A percentile compares a stretch with the other conserved stretches of the same genome.
Evolutionary conservation across 139 green algal genomes (phyloP).

Genomic region (Gonium pectorale): DNA sequence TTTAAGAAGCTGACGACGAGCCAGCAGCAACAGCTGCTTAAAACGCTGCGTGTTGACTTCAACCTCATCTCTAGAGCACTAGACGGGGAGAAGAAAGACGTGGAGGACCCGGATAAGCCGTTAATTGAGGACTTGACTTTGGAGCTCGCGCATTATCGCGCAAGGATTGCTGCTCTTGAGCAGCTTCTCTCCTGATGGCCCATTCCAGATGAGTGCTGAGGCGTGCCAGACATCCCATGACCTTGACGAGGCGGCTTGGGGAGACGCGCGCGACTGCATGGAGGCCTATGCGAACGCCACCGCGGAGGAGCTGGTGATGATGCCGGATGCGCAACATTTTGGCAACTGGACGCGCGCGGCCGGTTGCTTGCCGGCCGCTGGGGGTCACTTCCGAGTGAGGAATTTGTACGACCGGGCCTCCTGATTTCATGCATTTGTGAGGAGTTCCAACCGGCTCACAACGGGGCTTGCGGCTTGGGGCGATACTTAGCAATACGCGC

Average conservation of each 20-base stretch:
- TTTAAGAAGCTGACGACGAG: constrained; percentile 37
- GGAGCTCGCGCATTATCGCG: constrained; percentile 13
- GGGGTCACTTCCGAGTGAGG: too few species aligned
- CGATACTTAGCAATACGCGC: too few species aligned
- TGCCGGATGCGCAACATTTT: constrained; percentile 17
- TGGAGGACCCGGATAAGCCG: background rate
- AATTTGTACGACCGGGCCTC: too few species aligned
- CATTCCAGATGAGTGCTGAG: constrained; percentile 22
- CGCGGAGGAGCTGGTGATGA: constrained; percentile 30
- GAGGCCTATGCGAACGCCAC: constrained; percentile 29
- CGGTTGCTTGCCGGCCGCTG: too few species aligned
- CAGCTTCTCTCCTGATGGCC: constrained; percentile 24
- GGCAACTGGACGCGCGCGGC: constrained; percentile 1
- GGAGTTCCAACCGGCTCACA: too few species aligned
- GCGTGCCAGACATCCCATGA: constrained; percentile 24
- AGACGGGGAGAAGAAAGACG: constrained; percentile 5
- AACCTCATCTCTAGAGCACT: constrained; percentile 24
- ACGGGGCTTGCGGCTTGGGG: too few species aligned
- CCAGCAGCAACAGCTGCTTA: constrained; percentile 38
- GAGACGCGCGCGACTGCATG: constrained; percentile 35
- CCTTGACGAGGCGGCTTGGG: constrained; percentile 33
- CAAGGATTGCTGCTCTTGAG: constrained; percentile 18
- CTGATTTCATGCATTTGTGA: too few species aligned
- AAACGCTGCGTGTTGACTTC: constrained; percentile 17
- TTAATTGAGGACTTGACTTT: constrained; percentile 15